Percentiles rank a stretch among this genome's conserved stretches.
Conservation (phyloP, 352 stramenopile genomes). For the Saprolegnia diclina region DNA sequence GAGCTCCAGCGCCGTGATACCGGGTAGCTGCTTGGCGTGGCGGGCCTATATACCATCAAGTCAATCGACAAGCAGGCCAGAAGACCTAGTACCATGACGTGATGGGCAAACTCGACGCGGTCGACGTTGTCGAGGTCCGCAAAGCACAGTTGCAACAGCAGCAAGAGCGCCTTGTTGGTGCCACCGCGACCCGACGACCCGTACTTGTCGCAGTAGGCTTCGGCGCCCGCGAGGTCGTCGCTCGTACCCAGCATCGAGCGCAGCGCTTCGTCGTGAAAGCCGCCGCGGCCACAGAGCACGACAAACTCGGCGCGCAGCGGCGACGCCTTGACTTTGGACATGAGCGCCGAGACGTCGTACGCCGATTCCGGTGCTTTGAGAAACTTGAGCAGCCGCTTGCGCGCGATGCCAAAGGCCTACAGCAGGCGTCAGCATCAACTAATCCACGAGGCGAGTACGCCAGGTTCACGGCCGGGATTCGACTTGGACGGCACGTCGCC, state of each 20-base stretch:
- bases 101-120: constrained; percentile 71
- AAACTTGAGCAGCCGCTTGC: constrained; percentile 76
- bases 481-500: constrained; percentile 79
- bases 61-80: constrained; percentile 66
- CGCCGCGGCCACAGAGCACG: constrained; percentile 73
- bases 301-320: constrained; percentile 80
- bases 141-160: constrained; percentile 77
- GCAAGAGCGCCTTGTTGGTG: constrained; percentile 55
- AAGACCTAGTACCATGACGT: constrained; percentile 22
- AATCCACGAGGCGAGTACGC: constrained; percentile 21
- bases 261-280: constrained; percentile 73
- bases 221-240: constrained; percentile 70
- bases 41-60: constrained; percentile 46
- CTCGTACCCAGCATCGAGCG: constrained; percentile 43
- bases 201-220: constrained; percentile 82
- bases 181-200: constrained; percentile 43
- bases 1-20: constrained; percentile 55
- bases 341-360: constrained; percentile 64
- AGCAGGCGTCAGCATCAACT: not conserved
- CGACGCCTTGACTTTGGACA: constrained; percentile 71
- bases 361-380: constrained; percentile 67
- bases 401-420: constrained; percentile 51
- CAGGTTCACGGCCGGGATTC: constrained; percentile 67
- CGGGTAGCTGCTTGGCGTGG: constrained; percentile 74
- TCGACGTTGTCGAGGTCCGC: constrained; percentile 73